Evolutionary conservation across 495 filamentous ascomycete species (phyloP).

Genomic region (Letharia lupina): DNA sequence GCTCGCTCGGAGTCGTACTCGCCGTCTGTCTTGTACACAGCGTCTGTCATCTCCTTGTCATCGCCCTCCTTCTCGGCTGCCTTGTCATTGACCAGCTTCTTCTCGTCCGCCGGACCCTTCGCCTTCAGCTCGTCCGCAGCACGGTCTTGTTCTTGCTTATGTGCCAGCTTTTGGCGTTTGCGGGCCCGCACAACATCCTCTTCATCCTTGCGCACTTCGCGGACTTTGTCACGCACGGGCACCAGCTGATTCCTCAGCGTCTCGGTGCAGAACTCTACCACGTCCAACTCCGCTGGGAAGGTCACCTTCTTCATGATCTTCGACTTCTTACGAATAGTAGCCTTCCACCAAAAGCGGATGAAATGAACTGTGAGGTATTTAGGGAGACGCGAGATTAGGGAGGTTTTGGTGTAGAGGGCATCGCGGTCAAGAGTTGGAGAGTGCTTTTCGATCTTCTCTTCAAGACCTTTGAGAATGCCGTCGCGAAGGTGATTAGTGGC

Average conservation of each 20-base stretch:
- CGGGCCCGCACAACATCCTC: constrained; percentile 78
- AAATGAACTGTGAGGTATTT: constrained; percentile 97
- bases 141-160: constrained; percentile 49
- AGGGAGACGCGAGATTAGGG: constrained; percentile 77
- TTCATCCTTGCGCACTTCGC: constrained; percentile 91
- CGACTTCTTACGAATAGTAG: constrained; percentile 88
- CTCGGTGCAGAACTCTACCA: constrained; percentile 91
- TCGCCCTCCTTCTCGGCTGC: constrained; percentile 43
- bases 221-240: constrained; percentile 87
- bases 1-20: constrained; percentile 79
- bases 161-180: constrained; percentile 76
- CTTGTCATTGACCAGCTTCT: constrained; percentile 42
- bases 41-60: constrained; percentile 63
- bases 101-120: constrained; percentile 44
- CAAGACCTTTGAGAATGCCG: constrained; percentile 70
- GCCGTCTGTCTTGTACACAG: constrained; percentile 84
- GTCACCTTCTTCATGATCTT: constrained; percentile 99
- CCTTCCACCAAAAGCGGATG: constrained; percentile 96
- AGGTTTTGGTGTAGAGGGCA: constrained; percentile 79
- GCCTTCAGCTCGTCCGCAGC: constrained; percentile 42
- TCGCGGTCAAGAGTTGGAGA: constrained; percentile 71
- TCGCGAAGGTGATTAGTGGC: constrained; percentile 85
- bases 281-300: constrained; percentile 87
- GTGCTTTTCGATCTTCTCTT: constrained; percentile 84
- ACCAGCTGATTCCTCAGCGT: constrained; percentile 73